These are phyloP conservation scores for Nemania sp. DNA, from an alignment of 2,329 filamentous ascomycete species.

Conservation along the genomic window DNA sequence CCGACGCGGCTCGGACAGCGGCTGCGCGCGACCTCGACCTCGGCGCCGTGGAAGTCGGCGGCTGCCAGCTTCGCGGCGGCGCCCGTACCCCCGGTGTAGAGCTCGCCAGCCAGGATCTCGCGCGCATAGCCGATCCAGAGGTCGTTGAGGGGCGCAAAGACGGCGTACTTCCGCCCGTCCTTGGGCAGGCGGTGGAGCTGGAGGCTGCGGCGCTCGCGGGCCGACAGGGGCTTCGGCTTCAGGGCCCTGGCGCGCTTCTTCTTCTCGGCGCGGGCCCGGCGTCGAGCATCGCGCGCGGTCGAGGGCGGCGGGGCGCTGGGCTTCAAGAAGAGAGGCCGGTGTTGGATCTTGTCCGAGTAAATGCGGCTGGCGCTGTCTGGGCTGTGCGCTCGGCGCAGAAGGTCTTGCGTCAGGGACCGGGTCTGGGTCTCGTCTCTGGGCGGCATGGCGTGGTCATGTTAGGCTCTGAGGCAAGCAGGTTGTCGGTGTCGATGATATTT, in stretches of 20 bases:
- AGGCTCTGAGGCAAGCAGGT: neutral
- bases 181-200: conserved; percentile 76
- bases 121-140: conserved; percentile 87
- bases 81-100: conserved; percentile 58
- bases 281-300: conserved; percentile 60
- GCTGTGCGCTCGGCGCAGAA: conserved; percentile 80
- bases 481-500: neutral
- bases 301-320: conserved; percentile 70
- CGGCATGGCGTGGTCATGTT: conserved; percentile 40
- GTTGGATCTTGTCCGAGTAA: conserved; percentile 80
- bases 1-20: conserved; percentile 82
- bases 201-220: conserved; percentile 74
- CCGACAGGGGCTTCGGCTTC: conserved; percentile 73
- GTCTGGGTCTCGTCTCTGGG: conserved; percentile 36
- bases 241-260: conserved; percentile 49
- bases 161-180: conserved; percentile 68
- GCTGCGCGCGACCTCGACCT: conserved; percentile 81
- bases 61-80: conserved; percentile 77
- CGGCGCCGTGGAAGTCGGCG: conserved; percentile 89
- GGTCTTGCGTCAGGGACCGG: conserved; percentile 57
- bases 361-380: conserved; percentile 72
- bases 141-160: conserved; percentile 76
- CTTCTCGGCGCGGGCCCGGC: conserved; percentile 48
- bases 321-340: conserved; percentile 78
- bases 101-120: conserved; percentile 72